Percentiles rank a stretch among this genome's conserved stretches.
These are phyloP conservation scores for Apophysomyces ossiformis DNA, from an alignment of 371 early-diverging fungal genomes.

Conservation along the genomic window DNA sequence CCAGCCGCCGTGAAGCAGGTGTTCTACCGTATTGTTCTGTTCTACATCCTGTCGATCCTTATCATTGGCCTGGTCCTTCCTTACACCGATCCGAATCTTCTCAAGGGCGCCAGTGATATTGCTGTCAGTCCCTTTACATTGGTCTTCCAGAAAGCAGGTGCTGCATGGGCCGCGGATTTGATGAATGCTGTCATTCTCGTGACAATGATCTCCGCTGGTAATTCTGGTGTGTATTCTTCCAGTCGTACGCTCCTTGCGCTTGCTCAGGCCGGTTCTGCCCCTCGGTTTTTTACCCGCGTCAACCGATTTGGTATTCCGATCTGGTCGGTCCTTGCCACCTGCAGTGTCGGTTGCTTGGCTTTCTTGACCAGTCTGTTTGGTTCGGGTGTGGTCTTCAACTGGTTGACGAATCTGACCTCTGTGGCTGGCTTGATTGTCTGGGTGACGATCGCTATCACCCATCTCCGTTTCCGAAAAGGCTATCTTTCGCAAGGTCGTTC, in stretches of 20 bases:
- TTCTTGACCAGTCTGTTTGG: conserved; percentile 59
- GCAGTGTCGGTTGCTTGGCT: conserved; percentile 64
- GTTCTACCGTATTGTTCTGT: conserved; percentile 76
- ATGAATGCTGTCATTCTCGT: conserved; percentile 83
- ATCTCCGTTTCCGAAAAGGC: conserved; percentile 87
- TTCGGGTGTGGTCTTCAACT: conserved; percentile 74
- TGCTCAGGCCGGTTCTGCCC: conserved; percentile 74
- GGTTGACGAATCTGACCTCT: conserved; percentile 73
- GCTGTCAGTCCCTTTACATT: conserved; percentile 76
- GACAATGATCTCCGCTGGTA: conserved; percentile 79
- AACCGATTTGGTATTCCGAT: conserved; percentile 71
- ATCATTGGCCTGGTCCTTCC: conserved; percentile 77
- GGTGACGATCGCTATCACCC: conserved; percentile 74
- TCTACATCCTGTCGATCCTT: conserved; percentile 75
- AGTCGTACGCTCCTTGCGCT: conserved; percentile 74
- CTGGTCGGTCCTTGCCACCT: conserved; percentile 60
- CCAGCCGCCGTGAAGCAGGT: conserved; percentile 78
- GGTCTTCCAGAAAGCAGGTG: conserved; percentile 73
- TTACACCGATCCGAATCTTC: conserved; percentile 60
- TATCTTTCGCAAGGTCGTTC: conserved; percentile 70
- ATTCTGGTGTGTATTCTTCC: conserved; percentile 80
- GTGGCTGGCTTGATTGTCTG: conserved; percentile 85
- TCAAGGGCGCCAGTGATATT: conserved; percentile 44
- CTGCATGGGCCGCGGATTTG: conserved; percentile 67
- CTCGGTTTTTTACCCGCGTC: conserved; percentile 61